Conservation (phyloP, 2,329 filamentous ascomycete genomes). For the Sarocladiaceae sp. region DNA sequence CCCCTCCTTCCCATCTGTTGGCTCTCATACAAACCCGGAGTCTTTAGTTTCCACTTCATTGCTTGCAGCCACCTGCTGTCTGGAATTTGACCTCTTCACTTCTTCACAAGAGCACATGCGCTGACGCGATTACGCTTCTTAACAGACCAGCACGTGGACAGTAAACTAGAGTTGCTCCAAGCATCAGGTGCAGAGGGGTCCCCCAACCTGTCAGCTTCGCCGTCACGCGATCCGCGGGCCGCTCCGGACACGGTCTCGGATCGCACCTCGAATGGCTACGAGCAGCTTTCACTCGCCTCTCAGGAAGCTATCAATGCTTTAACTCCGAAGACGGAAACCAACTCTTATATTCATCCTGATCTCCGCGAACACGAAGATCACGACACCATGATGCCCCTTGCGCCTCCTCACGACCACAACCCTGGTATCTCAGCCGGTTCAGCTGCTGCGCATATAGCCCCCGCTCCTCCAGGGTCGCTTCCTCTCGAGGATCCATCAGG, state of each 20-base stretch:
- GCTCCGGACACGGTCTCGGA: conserved; percentile 15
- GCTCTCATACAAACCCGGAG: not conserved
- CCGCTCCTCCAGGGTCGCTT: conserved; percentile 12
- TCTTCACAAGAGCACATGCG: too few species aligned
- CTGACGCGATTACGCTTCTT: conserved; percentile 11
- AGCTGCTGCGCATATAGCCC: conserved; percentile 20
- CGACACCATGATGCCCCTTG: conserved; percentile 33
- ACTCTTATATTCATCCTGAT: conserved; percentile 43
- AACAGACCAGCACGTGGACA: conserved; percentile 35
- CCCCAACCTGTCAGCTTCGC: conserved; percentile 14
- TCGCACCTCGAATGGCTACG: conserved; percentile 40
- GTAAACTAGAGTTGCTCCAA: conserved; percentile 33
- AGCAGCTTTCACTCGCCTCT: conserved; percentile 28
- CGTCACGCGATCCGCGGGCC: conserved; percentile 23
- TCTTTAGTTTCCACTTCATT: too few species aligned
- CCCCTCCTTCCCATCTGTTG: not conserved
- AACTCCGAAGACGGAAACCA: conserved; percentile 30
- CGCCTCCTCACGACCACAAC: conserved; percentile 25
- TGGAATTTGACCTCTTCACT: too few species aligned
- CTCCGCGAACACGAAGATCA: conserved; percentile 25
- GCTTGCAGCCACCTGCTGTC: too few species aligned
- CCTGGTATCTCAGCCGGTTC: conserved; percentile 22
- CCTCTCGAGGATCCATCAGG: conserved; percentile 27
- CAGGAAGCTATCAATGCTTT: conserved; percentile 28
- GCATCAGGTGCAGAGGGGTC: not conserved